These are phyloP conservation scores for Sphaerulina musiva DNA, from an alignment of 2,329 filamentous ascomycete species.

Conservation along the genomic window DNA sequence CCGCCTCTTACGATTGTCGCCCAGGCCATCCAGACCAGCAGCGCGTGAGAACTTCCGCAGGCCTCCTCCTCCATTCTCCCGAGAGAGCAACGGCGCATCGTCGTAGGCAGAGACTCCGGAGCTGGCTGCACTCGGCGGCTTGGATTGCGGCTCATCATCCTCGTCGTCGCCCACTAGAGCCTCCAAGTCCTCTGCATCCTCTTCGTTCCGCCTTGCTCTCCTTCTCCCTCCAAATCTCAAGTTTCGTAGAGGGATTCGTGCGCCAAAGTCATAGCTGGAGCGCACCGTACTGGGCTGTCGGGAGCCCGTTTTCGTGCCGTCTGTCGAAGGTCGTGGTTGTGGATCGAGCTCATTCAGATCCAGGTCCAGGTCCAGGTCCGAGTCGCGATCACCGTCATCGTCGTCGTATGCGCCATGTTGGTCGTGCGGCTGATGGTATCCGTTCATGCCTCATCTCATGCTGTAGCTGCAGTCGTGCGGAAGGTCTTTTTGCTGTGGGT, in stretches of 20 bases:
- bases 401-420: slow-evolving; percentile 56
- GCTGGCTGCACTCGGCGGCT: slow-evolving; percentile 35
- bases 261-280: slow-evolving; percentile 37
- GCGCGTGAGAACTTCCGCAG: slow-evolving; percentile 14
- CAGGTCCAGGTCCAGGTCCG: slow-evolving; percentile 59
- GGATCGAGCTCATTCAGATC: slow-evolving; percentile 77
- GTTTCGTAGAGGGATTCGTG: slow-evolving; percentile 63
- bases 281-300: slow-evolving; percentile 17
- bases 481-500: neutral
- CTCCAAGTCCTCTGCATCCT: slow-evolving; percentile 59
- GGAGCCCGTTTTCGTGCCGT: slow-evolving; percentile 14
- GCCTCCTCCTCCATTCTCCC: slow-evolving; percentile 12
- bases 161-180: slow-evolving; percentile 57
- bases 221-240: slow-evolving; percentile 45
- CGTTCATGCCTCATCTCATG: slow-evolving; percentile 42
- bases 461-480: neutral
- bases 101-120: slow-evolving; percentile 53
- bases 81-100: slow-evolving; percentile 62
- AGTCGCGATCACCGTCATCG: slow-evolving; percentile 46
- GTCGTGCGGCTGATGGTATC: slow-evolving; percentile 50
- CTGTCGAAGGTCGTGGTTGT: slow-evolving; percentile 25
- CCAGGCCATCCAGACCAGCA: slow-evolving; percentile 15
- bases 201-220: slow-evolving; percentile 36
- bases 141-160: slow-evolving; percentile 17
- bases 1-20: slow-evolving; percentile 10